Percentiles rank a stretch among this genome's conserved stretches.
These are phyloP conservation scores for Aspergillus niger DNA, from an alignment of 2,329 filamentous ascomycete genomes.

Conservation along the genomic window DNA sequence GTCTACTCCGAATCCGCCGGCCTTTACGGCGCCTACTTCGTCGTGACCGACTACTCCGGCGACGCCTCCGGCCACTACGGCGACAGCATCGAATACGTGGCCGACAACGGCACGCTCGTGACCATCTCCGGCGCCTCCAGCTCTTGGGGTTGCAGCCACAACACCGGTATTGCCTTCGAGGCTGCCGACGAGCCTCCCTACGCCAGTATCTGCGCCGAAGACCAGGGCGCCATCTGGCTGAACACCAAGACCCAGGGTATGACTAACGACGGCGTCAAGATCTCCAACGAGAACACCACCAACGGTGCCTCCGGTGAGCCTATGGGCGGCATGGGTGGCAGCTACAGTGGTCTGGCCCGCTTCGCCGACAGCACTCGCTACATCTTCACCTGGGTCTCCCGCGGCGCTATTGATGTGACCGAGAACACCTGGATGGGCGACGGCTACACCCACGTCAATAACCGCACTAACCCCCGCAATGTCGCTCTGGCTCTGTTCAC, in stretches of 20 bases:
- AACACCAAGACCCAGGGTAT: slow-evolving; percentile 63
- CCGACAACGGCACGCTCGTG: slow-evolving; percentile 52
- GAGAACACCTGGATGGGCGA: slow-evolving; percentile 60
- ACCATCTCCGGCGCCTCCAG: slow-evolving; percentile 57
- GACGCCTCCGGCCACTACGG: slow-evolving; percentile 59
- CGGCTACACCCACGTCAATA: slow-evolving; percentile 55
- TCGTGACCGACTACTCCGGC: slow-evolving; percentile 61
- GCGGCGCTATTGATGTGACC: slow-evolving; percentile 58
- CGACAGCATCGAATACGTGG: slow-evolving; percentile 57
- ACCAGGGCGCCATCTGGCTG: slow-evolving; percentile 65
- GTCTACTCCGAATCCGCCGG: slow-evolving; percentile 59
- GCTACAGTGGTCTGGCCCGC: slow-evolving; percentile 59
- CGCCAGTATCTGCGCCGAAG: slow-evolving; percentile 62
- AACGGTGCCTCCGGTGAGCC: slow-evolving; percentile 61
- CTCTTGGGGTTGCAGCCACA: slow-evolving; percentile 65
- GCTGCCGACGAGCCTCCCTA: slow-evolving; percentile 61
- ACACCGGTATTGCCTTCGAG: slow-evolving; percentile 66
- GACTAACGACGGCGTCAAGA: slow-evolving; percentile 54
- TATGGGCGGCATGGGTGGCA: slow-evolving; percentile 65
- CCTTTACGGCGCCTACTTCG: slow-evolving; percentile 64
- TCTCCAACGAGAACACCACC: slow-evolving; percentile 64
- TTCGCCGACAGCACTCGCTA: slow-evolving; percentile 57
- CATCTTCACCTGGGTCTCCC: slow-evolving; percentile 65
- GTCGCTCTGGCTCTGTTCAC: slow-evolving; percentile 60
- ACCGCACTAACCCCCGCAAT: slow-evolving; percentile 61